Conservation (phyloP, 441 rosid genomes). For the Eutrema salsugineum region DNA sequence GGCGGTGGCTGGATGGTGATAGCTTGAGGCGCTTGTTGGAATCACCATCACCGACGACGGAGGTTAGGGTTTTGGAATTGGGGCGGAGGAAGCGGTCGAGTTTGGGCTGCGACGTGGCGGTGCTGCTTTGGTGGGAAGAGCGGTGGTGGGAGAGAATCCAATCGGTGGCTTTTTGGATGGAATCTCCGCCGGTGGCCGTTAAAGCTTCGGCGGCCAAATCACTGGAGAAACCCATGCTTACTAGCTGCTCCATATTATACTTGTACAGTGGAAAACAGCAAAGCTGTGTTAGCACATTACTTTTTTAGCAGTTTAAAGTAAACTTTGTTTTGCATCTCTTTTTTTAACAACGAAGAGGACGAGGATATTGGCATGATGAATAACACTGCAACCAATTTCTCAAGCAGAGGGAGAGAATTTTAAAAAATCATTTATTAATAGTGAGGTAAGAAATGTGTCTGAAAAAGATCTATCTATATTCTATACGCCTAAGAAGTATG, state of each 20-base stretch:
- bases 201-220: conserved; percentile 31
- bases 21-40: conserved; percentile 25
- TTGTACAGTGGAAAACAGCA: background rate
- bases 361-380: too few relatives aligned
- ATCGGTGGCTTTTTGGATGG: conserved; percentile 29
- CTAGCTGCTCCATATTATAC: conserved; percentile 26
- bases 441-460: too few relatives aligned
- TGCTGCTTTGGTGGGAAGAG: background rate
- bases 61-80: background rate
- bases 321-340: too few relatives aligned
- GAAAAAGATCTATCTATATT: too few relatives aligned
- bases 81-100: conserved; percentile 29
- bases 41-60: background rate
- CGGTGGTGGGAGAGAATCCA: conserved; percentile 33
- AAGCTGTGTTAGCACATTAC: background rate
- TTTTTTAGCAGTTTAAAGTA: background rate
- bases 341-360: too few relatives aligned
- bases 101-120: conserved; percentile 27
- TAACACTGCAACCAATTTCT: too few relatives aligned
- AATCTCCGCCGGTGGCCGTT: conserved; percentile 30
- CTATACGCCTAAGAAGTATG: background rate
- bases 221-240: conserved; percentile 31
- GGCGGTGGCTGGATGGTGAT: conserved; percentile 15
- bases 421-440: too few relatives aligned
- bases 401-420: too few relatives aligned